Evolutionary conservation across 1,284 basidiomycete species (phyloP).

Genomic region (Austroboletus novae-zelandiae): DNA sequence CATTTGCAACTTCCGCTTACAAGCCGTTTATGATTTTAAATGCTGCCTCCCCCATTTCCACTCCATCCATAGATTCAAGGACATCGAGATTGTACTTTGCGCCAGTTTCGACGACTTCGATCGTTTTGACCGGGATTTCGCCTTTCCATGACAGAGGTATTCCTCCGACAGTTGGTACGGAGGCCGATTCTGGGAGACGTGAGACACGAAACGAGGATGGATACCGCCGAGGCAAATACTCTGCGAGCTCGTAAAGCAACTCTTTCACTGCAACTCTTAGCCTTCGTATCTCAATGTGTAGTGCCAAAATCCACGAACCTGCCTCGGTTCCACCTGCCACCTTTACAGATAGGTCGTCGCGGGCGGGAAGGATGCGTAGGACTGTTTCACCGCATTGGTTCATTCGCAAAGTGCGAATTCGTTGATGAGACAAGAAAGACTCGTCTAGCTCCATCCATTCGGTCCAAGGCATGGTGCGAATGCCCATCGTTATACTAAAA

Average conservation of each 20-base stretch:
- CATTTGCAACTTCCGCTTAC: conserved; percentile 39
- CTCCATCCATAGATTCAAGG: conserved; percentile 30
- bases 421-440: conserved; percentile 50
- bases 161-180: conserved; percentile 34
- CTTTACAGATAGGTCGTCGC: conserved; percentile 41
- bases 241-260: conserved; percentile 62
- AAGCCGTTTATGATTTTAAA: conserved; percentile 63
- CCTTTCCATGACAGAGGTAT: conserved; percentile 47
- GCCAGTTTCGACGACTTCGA: conserved; percentile 52
- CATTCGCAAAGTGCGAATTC: conserved; percentile 54
- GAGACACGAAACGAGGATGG: conserved; percentile 55
- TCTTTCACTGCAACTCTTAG: conserved; percentile 49
- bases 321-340: conserved; percentile 53
- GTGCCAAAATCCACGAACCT: conserved; percentile 37
- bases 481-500: conserved; percentile 67
- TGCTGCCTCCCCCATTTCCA: conserved; percentile 48
- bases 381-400: conserved; percentile 46
- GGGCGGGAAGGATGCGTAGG: conserved; percentile 45
- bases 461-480: conserved; percentile 62
- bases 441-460: conserved; percentile 72
- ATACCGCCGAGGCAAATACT: conserved; percentile 62
- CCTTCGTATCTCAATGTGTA: too few species aligned
- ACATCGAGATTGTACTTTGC: conserved; percentile 49
- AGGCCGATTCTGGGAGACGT: conserved; percentile 34
- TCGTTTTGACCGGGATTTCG: conserved; percentile 46